Evolutionary conservation across 169 alveolate species (phyloP).

Genomic region (Eimeria zaria): DNA sequence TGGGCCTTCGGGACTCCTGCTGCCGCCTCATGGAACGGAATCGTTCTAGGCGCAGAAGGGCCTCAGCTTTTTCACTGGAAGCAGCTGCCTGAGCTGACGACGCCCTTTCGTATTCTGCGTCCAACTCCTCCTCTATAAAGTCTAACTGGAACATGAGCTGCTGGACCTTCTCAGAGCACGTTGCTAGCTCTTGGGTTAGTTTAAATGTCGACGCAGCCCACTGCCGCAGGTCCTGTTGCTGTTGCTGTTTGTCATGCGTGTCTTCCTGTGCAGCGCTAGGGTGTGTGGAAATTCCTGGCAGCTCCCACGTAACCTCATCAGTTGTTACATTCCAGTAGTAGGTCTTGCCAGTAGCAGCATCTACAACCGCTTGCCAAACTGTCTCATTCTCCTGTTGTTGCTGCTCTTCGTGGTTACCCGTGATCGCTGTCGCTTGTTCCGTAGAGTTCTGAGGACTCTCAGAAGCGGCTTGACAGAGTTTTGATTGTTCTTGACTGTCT

Average conservation of each 20-base stretch:
- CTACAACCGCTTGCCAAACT: conserved; percentile 66
- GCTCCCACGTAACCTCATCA: conserved; percentile 70
- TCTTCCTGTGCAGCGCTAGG: neutral
- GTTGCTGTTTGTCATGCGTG: neutral
- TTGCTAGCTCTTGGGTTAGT: conserved; percentile 67
- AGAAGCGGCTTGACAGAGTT: neutral
- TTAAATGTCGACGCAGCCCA: conserved; percentile 55
- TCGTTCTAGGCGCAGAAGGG: conserved; percentile 27
- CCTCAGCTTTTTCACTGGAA: neutral
- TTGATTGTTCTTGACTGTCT: neutral
- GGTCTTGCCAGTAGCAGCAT: conserved; percentile 49
- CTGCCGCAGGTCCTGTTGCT: conserved; percentile 37
- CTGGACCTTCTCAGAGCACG: conserved; percentile 73
- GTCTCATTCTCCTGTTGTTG: conserved; percentile 5
- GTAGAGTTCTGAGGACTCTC: conserved; percentile 11
- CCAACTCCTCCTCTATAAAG: conserved; percentile 58
- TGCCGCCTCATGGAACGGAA: conserved; percentile 44
- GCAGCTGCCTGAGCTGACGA: neutral
- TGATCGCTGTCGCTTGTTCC: neutral
- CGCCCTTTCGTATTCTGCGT: conserved; percentile 34
- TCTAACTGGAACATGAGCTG: conserved; percentile 72
- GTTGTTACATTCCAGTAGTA: conserved; percentile 68
- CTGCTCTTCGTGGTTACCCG: neutral
- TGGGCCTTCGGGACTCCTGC: conserved; percentile 39
- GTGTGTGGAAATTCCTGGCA: conserved; percentile 4